Conservation (phyloP, 306 rosid genomes). For the Cucurbita moschata region DNA sequence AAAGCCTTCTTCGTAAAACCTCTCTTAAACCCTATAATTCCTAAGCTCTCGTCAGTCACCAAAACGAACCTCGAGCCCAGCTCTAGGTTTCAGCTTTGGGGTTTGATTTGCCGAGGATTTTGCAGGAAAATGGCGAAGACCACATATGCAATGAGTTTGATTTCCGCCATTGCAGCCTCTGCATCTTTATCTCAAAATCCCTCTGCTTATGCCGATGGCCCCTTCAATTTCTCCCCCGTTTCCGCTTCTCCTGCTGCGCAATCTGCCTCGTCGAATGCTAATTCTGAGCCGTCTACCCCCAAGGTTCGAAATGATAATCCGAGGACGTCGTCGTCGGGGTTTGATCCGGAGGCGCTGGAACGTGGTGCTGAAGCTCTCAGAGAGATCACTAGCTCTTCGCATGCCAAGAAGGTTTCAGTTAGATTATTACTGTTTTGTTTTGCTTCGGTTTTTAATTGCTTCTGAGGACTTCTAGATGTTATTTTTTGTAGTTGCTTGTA, state of each 20-base stretch:
- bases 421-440: background rate
- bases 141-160: constrained; percentile 3
- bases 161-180: constrained; percentile 13
- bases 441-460: background rate
- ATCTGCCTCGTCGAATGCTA: constrained; percentile 9
- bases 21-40: too few species aligned
- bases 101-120: background rate
- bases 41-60: too few species aligned
- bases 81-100: background rate
- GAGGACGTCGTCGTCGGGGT: constrained; percentile 69
- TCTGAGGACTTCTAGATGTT: background rate
- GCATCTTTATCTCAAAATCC: constrained; percentile 3
- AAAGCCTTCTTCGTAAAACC: too few species aligned
- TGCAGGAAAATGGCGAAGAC: background rate
- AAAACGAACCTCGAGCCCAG: too few species aligned
- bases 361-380: constrained; percentile 50
- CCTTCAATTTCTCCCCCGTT: constrained; percentile 6
- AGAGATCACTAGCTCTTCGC: constrained; percentile 32
- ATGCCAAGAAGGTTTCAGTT: constrained; percentile 52
- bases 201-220: constrained; percentile 8
- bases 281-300: constrained; percentile 14
- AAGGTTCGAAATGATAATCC: constrained; percentile 70
- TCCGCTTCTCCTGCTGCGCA: constrained; percentile 7
- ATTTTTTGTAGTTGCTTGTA: background rate
- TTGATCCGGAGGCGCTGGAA: constrained; percentile 78